phyloP scores from a whole-genome alignment of 495 filamentous ascomycete genomes.

The Trichocladium uniseriatum region DNA sequence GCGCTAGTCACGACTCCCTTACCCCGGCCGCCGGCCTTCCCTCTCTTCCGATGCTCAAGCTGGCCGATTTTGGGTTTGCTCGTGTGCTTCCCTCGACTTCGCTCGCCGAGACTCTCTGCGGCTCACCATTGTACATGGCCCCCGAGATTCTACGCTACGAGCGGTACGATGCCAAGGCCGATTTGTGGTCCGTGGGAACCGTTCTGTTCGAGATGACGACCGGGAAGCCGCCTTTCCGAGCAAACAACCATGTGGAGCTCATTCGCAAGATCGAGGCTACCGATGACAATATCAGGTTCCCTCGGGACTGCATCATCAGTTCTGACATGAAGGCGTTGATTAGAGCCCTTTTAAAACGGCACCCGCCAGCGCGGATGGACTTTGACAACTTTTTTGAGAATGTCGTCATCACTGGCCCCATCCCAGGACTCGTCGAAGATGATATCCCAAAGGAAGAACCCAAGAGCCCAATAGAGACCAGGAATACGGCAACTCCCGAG shows the following conservation, averaged over 20 bases:
- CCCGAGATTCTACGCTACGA: conserved; percentile 96
- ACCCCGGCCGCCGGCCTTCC: conserved; percentile 75
- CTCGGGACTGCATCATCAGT: conserved; percentile 61
- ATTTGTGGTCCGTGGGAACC: conserved; percentile 95
- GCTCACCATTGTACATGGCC: conserved; percentile 98
- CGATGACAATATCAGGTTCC: conserved; percentile 75
- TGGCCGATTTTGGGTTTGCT: conserved; percentile 96
- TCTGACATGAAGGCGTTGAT: conserved; percentile 75
- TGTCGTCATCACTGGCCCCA: conserved; percentile 62
- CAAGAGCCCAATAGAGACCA: conserved; percentile 18
- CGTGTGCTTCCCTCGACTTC: conserved; percentile 80
- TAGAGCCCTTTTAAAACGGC: conserved; percentile 69
- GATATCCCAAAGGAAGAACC: conserved; percentile 46
- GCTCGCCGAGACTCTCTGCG: conserved; percentile 89
- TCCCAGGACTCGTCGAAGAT: conserved; percentile 74
- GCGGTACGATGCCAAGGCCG: conserved; percentile 92
- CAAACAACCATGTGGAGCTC: conserved; percentile 87
- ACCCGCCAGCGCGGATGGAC: conserved; percentile 70
- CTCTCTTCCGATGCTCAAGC: conserved; percentile 87
- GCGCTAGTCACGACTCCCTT: conserved; percentile 63
- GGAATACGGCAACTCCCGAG: conserved; percentile 20
- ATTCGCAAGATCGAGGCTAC: conserved; percentile 81
- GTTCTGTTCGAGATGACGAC: conserved; percentile 92
- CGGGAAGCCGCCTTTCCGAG: conserved; percentile 83
- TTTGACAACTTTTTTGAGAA: conserved; percentile 76